Percentiles rank a stretch among this genome's conserved stretches.
Evolutionary conservation across 75 land plant species (phyloP).

Genomic region (Cupressus sempervirens): DNA sequence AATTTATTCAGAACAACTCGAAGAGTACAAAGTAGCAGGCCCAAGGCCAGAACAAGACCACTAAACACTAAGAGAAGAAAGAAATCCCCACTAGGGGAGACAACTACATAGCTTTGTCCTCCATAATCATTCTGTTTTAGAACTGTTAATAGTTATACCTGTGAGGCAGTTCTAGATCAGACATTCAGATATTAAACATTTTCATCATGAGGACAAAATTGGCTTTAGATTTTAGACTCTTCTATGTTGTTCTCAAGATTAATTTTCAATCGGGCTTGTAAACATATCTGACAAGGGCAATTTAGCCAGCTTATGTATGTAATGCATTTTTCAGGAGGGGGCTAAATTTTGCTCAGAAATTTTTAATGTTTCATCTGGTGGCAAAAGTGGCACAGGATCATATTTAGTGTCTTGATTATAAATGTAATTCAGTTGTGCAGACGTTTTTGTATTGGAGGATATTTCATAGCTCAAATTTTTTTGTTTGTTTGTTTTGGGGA

Average conservation of each 20-base stretch:
- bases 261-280: not conserved
- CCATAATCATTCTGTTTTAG: not conserved
- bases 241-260: not conserved
- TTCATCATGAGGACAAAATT: not conserved
- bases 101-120: too few species aligned
- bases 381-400: not conserved
- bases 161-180: not conserved
- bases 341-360: not conserved
- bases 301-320: too few species aligned
- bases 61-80: too few species aligned
- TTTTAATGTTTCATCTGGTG: not conserved
- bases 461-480: too few species aligned
- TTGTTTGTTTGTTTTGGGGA: not conserved
- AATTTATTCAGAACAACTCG: too few species aligned
- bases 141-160: not conserved
- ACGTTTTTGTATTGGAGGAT: not conserved
- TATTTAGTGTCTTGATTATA: not conserved
- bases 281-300: not conserved
- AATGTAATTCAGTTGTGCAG: not conserved
- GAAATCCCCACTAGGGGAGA: too few species aligned
- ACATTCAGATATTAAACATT: not conserved
- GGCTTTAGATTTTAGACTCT: not conserved
- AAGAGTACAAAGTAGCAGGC: too few species aligned
- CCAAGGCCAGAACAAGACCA: too few species aligned
- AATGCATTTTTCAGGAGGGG: not conserved